Conservation (phyloP, 768 basidiomycete species). For the Calocera cornea region DNA sequence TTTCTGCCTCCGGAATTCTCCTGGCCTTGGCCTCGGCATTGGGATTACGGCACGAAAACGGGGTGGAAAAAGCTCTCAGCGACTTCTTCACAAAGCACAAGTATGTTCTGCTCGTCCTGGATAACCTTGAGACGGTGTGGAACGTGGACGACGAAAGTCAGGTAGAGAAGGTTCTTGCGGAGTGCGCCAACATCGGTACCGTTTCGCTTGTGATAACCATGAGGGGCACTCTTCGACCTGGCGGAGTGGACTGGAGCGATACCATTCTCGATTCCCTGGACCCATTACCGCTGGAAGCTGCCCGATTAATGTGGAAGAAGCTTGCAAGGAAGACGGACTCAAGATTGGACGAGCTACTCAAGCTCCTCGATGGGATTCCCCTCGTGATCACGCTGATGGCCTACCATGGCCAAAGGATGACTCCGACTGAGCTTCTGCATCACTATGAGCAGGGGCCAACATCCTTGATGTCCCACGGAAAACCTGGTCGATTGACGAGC, state of each 20-base stretch:
- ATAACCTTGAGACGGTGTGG: slow-evolving; percentile 34
- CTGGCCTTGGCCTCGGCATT: too few relatives aligned
- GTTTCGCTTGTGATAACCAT: slow-evolving; percentile 27
- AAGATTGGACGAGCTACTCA: neutral
- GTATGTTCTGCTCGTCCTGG: slow-evolving; percentile 24
- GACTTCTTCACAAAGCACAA: too few relatives aligned
- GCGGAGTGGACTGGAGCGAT: neutral
- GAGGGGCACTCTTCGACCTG: slow-evolving; percentile 14
- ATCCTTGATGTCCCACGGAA: neutral
- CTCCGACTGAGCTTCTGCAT: neutral
- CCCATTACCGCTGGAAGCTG: slow-evolving; percentile 11
- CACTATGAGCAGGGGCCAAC: neutral
- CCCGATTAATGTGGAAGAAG: slow-evolving; percentile 18
- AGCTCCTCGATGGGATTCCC: neutral
- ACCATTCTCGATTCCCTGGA: neutral
- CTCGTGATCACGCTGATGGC: neutral
- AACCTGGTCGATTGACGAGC: slow-evolving; percentile 3
- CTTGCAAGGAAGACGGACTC: slow-evolving; percentile 13
- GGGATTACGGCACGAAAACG: neutral
- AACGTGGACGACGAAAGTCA: slow-evolving; percentile 17
- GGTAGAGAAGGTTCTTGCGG: slow-evolving; percentile 20
- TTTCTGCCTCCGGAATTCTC: too few relatives aligned
- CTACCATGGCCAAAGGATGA: neutral
- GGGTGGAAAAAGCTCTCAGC: too few relatives aligned
- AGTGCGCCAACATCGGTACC: slow-evolving; percentile 18